Evolutionary conservation across 1,139 yeast species (phyloP), one percentile per base, ranked within the genome.

Genomic region (Saccharomycopsis hybrid): DNA sequence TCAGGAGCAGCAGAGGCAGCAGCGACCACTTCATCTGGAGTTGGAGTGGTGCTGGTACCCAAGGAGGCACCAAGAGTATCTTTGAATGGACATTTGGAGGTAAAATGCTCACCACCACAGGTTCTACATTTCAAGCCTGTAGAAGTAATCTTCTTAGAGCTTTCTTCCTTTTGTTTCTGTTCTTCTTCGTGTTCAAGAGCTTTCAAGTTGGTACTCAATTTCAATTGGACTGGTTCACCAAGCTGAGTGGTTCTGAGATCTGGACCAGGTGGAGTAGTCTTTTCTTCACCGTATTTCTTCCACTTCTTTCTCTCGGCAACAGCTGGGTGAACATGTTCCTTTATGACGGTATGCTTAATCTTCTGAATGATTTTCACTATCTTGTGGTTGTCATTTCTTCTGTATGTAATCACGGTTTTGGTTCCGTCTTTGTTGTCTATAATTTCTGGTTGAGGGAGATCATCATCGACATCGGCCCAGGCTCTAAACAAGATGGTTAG

Each of bases 41-140:
- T n/a, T n/a, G n/a, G n/a, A 24, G 55, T 59, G 29, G 58, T 63
- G 36, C 70, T 68, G 42, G 63, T 71, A n/a, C n/a, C n/a, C 5
- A 24, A 9, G 7, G 55, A 50, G 36, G 61, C 55, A 2, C 90
- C 94, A 67, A 92, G 74, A 42, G 94, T 85, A 62, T 85, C 95
- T 72, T 86, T 90, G 77, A 82, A 88, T 58, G 98, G 98, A 85
- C 99, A 92, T 71, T 85, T 83, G 65, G 90, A 73, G 41, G 97
- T 86, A 77, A 83, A 88, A 76, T 92, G 99, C 59, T 82, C 85
- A 63, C 96, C 97, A 57, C 85, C 84, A 84, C 99, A 92, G 54
- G 78, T 73, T 78, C 97, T 86, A 80, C 98, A 92, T 62, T 71
- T 73, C 62, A 84, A 70, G 43, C 61, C 62, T 57, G 77, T 67